Percentiles rank a stretch among this genome's conserved stretches.
These are phyloP conservation scores for Podila epicladia DNA, from an alignment of 192 early-diverging fungal species.

Conservation along the genomic window DNA sequence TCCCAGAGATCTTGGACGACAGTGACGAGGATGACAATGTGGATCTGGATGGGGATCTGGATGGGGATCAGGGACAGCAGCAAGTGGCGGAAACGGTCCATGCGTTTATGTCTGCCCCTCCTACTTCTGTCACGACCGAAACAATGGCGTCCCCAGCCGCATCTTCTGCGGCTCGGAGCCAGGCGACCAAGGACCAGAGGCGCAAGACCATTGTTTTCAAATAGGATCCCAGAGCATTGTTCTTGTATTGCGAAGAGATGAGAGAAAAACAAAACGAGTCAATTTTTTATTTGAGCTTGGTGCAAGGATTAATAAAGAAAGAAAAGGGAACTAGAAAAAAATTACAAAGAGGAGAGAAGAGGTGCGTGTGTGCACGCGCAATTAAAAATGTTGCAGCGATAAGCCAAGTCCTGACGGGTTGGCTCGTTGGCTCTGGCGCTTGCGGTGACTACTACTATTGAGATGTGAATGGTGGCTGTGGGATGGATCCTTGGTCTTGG, in stretches of 20 bases:
- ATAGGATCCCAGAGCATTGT: background rate
- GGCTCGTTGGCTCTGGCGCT: slow-evolving; percentile 18
- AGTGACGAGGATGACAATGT: slow-evolving; percentile 38
- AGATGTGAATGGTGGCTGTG: background rate
- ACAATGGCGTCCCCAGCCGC: background rate
- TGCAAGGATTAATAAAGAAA: background rate
- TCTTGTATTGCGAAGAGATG: background rate
- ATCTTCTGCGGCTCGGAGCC: background rate
- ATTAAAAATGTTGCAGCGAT: slow-evolving; percentile 14
- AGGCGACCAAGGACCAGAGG: slow-evolving; percentile 12
- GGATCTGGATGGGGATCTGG: background rate
- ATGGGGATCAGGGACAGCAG: background rate
- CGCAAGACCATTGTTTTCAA: slow-evolving; percentile 37
- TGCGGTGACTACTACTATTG: slow-evolving; percentile 10
- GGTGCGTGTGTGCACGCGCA: background rate
- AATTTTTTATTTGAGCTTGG: background rate
- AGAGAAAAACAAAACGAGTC: background rate
- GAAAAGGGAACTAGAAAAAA: background rate
- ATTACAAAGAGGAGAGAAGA: slow-evolving; percentile 5
- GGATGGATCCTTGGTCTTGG: background rate
- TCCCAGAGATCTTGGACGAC: slow-evolving; percentile 32
- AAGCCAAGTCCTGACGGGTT: slow-evolving; percentile 5
- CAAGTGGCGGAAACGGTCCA: background rate
- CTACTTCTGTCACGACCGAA: background rate
- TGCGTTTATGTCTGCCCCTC: background rate